Evolutionary conservation across 306 rosid species (phyloP), one percentile per base, ranked within the genome.

Genomic region (Mucuna pruriens): DNA sequence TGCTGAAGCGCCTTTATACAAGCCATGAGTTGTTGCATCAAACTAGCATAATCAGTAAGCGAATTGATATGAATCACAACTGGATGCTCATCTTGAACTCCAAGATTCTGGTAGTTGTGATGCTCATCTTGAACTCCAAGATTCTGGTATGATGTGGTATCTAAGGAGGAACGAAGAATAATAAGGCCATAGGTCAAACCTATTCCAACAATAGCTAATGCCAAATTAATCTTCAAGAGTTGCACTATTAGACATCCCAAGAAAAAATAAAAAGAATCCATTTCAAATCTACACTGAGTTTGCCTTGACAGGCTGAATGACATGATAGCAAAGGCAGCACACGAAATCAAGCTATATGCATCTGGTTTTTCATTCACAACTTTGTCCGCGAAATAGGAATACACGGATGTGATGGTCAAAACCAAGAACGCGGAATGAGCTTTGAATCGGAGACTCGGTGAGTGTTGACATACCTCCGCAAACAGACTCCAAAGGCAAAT

Each of bases 321-420:
- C 80, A 64, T 51, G 36, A 81, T 38, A 49, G 75, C 67, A 64
- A 81, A 81, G 5, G 84, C 34, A 38, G 4, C 80, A 5, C 38
- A 73, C 0, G 84, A 81, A 34, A 63, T 46, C 7, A 72, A 7
- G 25, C 80, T 74, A 39, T 73, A 63, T 8, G 34, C 80, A 74
- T 81, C 80, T 36, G 79, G 84, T 62, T 80, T 62, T 4, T 67
- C 74, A 11, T 25, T 72, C 36, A 36, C 48, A 0, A 11, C 67
- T 62, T 80, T 72, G 38, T 80, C 84, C 0, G 15, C 44, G 19
- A 48, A 80, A 66, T 72, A 80, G 3, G 84, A 73, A 66, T 80
- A 80, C 12, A 73, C 25, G 5, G 79, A 80, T 17, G 74, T 36
- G 1, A 73, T 38, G 52, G 36, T 71, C 79, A 80, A 51, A n/a